Conservation (phyloP, 2,329 filamentous ascomycete genomes). For the Colletotrichum costaricense region DNA sequence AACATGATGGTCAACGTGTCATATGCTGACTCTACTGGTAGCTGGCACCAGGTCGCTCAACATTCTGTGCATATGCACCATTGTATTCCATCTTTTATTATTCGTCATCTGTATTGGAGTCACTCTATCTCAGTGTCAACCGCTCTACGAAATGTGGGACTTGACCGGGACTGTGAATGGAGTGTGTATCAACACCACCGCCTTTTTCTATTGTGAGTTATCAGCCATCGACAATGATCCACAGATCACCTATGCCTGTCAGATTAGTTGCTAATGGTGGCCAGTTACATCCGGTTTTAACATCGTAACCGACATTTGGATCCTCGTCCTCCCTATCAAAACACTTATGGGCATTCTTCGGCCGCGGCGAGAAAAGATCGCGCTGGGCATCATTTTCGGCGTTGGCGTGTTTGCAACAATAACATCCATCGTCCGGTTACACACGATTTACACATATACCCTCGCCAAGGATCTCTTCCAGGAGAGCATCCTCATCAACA, state of each 20-base stretch:
- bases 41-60: constrained; percentile 42
- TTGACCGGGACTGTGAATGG: constrained; percentile 44
- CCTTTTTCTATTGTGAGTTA: constrained; percentile 53
- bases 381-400: constrained; percentile 57
- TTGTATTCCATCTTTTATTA: constrained; percentile 52
- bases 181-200: constrained; percentile 52
- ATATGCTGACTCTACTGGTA: constrained; percentile 4
- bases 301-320: constrained; percentile 58
- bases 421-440: constrained; percentile 51
- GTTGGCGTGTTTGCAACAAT: constrained; percentile 49
- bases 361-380: constrained; percentile 59
- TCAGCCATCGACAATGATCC: not conserved
- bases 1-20: not conserved
- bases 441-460: constrained; percentile 52
- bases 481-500: constrained; percentile 48
- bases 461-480: constrained; percentile 48
- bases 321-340: constrained; percentile 56
- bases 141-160: constrained; percentile 56
- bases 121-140: constrained; percentile 54
- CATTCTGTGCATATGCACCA: constrained; percentile 46
- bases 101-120: constrained; percentile 52
- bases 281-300: constrained; percentile 55
- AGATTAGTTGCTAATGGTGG: not conserved
- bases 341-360: constrained; percentile 59
- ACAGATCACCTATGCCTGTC: not conserved